Percentiles rank a stretch among this genome's conserved stretches.
phyloP scores from a whole-genome alignment of 495 filamentous ascomycete genomes.

The Aspergillus mulundensis region DNA sequence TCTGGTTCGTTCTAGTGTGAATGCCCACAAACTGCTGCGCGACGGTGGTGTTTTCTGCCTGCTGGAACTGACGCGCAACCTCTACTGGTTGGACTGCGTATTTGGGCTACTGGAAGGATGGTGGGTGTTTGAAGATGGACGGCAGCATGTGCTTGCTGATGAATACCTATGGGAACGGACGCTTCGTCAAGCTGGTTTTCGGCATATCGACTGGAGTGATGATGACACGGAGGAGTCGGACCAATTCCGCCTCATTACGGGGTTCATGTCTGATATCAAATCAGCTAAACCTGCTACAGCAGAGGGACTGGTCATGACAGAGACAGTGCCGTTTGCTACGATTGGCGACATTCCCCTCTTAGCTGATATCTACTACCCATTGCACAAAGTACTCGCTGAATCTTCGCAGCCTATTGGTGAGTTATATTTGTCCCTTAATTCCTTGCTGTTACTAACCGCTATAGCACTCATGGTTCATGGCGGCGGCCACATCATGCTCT shows the following conservation, averaged over 20 bases:
- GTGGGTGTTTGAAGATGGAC: constrained; percentile 33
- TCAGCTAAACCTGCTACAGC: too few species aligned
- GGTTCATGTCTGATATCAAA: too few species aligned
- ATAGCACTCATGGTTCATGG: constrained; percentile 58
- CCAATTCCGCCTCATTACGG: neutral
- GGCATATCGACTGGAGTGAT: constrained; percentile 1
- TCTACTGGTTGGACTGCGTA: constrained; percentile 30
- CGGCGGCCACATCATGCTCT: constrained; percentile 49
- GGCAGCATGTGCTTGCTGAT: constrained; percentile 17
- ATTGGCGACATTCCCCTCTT: constrained; percentile 23
- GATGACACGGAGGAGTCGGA: neutral
- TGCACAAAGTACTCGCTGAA: neutral
- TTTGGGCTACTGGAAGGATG: constrained; percentile 36
- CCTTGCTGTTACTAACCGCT: neutral
- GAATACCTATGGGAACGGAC: neutral
- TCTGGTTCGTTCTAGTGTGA: too few species aligned
- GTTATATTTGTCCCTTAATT: neutral
- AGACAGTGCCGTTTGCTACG: constrained; percentile 35
- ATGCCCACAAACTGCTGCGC: constrained; percentile 29
- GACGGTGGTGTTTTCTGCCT: constrained; percentile 34
- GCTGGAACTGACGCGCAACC: constrained; percentile 35
- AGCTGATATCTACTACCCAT: constrained; percentile 47
- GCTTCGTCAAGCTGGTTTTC: constrained; percentile 1
- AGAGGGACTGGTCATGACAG: too few species aligned
- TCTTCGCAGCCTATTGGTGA: neutral